phyloP scores from a whole-genome alignment of 805 yeast genomes.

The Scheffersomyces spartinae region DNA sequence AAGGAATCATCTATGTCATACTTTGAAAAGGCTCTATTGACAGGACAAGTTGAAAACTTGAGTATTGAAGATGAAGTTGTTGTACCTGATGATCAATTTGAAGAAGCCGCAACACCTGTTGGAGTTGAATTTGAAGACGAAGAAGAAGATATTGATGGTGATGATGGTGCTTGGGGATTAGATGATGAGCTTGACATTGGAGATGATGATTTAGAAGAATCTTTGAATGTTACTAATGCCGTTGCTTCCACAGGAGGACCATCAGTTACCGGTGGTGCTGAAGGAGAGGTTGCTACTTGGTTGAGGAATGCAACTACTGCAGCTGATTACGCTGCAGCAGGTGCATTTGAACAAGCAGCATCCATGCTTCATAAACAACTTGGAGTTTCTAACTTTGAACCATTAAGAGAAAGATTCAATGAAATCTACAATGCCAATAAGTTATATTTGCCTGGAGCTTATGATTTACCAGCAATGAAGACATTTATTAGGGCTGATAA shows the following conservation, averaged over 20 bases:
- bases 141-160: slow-evolving; percentile 33
- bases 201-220: slow-evolving; percentile 32
- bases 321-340: slow-evolving; percentile 91
- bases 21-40: slow-evolving; percentile 70
- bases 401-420: slow-evolving; percentile 70
- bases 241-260: slow-evolving; percentile 6
- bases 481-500: slow-evolving; percentile 58
- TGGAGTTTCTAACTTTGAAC: slow-evolving; percentile 80
- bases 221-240: slow-evolving; percentile 7
- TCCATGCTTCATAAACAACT: slow-evolving; percentile 82
- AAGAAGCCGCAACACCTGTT: slow-evolving; percentile 11
- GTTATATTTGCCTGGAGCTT: slow-evolving; percentile 61
- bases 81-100: slow-evolving; percentile 10
- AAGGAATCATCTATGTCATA: slow-evolving; percentile 60
- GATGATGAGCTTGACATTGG: slow-evolving; percentile 67
- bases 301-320: slow-evolving; percentile 80
- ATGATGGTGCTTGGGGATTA: slow-evolving; percentile 69
- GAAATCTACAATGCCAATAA: slow-evolving; percentile 78
- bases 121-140: slow-evolving; percentile 19
- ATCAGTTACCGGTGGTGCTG: slow-evolving; percentile 24
- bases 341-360: slow-evolving; percentile 93
- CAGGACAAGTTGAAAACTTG: slow-evolving; percentile 63
- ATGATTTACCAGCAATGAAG: slow-evolving; percentile 60
- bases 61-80: slow-evolving; percentile 30
- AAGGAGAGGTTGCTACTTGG: slow-evolving; percentile 69